Evolutionary conservation across 1,284 basidiomycete species (phyloP).

Genomic region (Ceratobasidium sp.): DNA sequence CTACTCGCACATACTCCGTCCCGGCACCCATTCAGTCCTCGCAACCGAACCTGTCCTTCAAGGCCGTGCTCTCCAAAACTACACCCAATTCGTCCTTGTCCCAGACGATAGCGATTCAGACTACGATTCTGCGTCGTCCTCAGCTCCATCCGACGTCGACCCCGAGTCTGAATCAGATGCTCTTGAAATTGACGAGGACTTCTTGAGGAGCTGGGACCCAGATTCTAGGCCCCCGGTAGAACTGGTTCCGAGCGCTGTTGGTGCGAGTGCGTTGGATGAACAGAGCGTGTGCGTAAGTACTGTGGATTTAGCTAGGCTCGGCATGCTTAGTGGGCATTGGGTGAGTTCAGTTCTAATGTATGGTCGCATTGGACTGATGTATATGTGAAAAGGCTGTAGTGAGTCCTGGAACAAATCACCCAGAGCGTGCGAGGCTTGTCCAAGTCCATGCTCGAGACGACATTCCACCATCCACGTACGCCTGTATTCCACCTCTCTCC

Average conservation of each 20-base stretch:
- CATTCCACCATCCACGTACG: constrained; percentile 53
- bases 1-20: constrained; percentile 47
- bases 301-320: constrained; percentile 74
- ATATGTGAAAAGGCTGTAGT: constrained; percentile 46
- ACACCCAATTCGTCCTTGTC: constrained; percentile 70
- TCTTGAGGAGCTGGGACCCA: constrained; percentile 67
- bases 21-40: constrained; percentile 51
- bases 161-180: constrained; percentile 55
- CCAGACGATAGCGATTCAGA: constrained; percentile 49
- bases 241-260: constrained; percentile 29
- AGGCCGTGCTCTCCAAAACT: constrained; percentile 65
- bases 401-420: constrained; percentile 22
- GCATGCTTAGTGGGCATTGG: constrained; percentile 89
- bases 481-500: constrained; percentile 9
- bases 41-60: constrained; percentile 74
- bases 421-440: constrained; percentile 57
- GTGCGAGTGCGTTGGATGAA: constrained; percentile 6
- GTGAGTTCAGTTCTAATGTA: constrained; percentile 59
- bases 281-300: constrained; percentile 64
- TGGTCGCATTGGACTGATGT: neutral
- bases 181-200: constrained; percentile 76
- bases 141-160: constrained; percentile 20
- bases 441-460: constrained; percentile 67
- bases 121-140: constrained; percentile 37
- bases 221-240: constrained; percentile 44